Evolutionary conservation across 371 early-diverging fungal species (phyloP), one percentile per base, ranked within the genome.

Genomic region (Syncephalastrum contaminatum): DNA sequence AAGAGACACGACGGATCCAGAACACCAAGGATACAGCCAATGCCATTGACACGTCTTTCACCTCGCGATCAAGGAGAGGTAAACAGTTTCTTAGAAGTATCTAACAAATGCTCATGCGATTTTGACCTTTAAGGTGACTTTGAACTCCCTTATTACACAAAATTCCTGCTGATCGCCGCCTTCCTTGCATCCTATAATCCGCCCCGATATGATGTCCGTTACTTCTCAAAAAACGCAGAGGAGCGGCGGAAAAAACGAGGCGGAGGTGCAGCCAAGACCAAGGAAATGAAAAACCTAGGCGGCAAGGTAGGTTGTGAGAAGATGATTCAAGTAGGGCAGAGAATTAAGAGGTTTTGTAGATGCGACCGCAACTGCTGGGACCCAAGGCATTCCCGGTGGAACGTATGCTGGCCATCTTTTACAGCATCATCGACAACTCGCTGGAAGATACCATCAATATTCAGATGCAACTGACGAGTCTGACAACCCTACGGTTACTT

Each of bases 111-210:
- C 10, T 53, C 18, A 40, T 10, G 43, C 25, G n/a, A 8, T 4
- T 57, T n/a, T 2, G 39, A 8, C 13, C 30, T 20, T 39, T 21
- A 27, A 82, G 75, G 69, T 15, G 75, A 77, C 8, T 72, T 84
- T 18, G 88, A 90, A 43, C 54, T 90, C n/a, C 91, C 91, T 0
- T 86, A 85, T 60, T 90, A 84, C 56, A 85, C 91, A 48, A 88
- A 90, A 54, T 96, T 88, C 58, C 75, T 97, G 19, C 69, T 97
- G 12, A 84, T 97, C 18, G 90, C 97, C 0, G 73, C 94, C 2
- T 97, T 87, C 59, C 57, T 97, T 53, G 97, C 97, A 4, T 93
- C 94, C 0, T 96, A 94, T 68, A 97, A 97, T 62, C 97, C 97
- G 15, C 83, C 91, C 10, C 64, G 86, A 19, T 75, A 90, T 43